Evolutionary conservation across 768 basidiomycete species (phyloP), one percentile per base, ranked within the genome.

Genomic region (Leccinum subgranulosum): DNA sequence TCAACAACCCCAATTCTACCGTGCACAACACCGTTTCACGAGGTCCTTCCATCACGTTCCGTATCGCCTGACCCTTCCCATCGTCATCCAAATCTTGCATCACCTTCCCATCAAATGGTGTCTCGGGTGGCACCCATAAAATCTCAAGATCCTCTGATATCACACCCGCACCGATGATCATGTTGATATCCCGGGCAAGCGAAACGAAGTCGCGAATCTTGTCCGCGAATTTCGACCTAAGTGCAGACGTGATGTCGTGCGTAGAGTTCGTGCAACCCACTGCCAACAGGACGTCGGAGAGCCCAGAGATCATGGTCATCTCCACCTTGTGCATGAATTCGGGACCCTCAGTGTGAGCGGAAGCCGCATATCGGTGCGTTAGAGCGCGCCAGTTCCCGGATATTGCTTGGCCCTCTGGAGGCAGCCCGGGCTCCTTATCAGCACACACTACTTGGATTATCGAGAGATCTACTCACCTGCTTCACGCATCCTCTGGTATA

Each of bases 101-200:
- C 25, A 1, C 29, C 21, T 34, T 29, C 8, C 33, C 36, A 21
- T 69, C 59, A 21, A 65, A 67, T 10, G 3, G 14, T 5, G 36
- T 19, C 3, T 50, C 63, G 7, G 67, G 64, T 43, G 54, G 49
- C 4, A 58, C 48, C 31, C 53, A 9, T 25, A 47, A 27, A 14
- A 71, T 60, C 15, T 70, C 64, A 14, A 71, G 62, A 46, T 70
- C 64, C 11, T 66, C 67, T 8, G 64, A 69, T 3, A 69, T 52
- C 11, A 65, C 55, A n/a, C 62, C 70, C 21, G 62, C 61, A 1
- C 64, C 59, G 3, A 68, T 58, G 1, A 64, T 57, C 49, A 62
- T 67, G 45, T 82, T 83, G 34, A 85, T 64, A 11, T 72, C 73
- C 36, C 77, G 72, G 11, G 82, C 79, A 19, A 75, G 68, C 47